Evolutionary conservation across 1,284 basidiomycete species (phyloP).

Genomic region (Marasmius tenuissimus): DNA sequence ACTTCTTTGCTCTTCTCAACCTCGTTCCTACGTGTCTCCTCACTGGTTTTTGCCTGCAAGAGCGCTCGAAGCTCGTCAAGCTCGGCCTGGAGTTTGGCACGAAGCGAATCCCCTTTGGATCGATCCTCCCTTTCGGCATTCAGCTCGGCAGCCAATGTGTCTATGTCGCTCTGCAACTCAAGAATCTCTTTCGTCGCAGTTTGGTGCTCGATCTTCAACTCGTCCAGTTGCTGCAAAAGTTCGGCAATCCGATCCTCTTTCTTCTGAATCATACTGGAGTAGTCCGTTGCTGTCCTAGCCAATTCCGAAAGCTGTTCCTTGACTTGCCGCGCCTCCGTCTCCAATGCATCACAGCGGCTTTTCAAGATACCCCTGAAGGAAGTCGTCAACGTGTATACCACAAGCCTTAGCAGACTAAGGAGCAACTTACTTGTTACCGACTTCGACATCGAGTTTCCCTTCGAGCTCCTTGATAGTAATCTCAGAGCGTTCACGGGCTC

Average conservation of each 20-base stretch:
- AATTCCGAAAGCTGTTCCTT: slow-evolving; percentile 82
- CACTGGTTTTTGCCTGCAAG: slow-evolving; percentile 84
- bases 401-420: slow-evolving; percentile 10
- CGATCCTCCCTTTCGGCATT: slow-evolving; percentile 64
- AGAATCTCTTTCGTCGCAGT: slow-evolving; percentile 59
- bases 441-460: slow-evolving; percentile 68
- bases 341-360: slow-evolving; percentile 59
- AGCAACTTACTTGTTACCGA: slow-evolving; percentile 55
- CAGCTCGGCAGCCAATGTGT: slow-evolving; percentile 68
- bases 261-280: slow-evolving; percentile 75
- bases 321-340: slow-evolving; percentile 68
- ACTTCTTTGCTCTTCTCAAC: slow-evolving; percentile 87
- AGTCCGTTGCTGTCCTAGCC: slow-evolving; percentile 74
- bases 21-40: slow-evolving; percentile 83
- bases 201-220: slow-evolving; percentile 52
- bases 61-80: slow-evolving; percentile 83
- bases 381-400: not conserved
- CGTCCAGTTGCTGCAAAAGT: slow-evolving; percentile 58
- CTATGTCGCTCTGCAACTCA: slow-evolving; percentile 69
- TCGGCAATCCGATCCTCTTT: slow-evolving; percentile 75
- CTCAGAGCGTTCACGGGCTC: slow-evolving; percentile 80
- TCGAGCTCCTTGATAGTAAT: slow-evolving; percentile 69
- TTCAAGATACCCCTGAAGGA: slow-evolving; percentile 60
- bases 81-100: slow-evolving; percentile 74
- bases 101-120: slow-evolving; percentile 49